Evolutionary conservation across 345 rosid genomes (phyloP).

Genomic region (Durio zibethinus): DNA sequence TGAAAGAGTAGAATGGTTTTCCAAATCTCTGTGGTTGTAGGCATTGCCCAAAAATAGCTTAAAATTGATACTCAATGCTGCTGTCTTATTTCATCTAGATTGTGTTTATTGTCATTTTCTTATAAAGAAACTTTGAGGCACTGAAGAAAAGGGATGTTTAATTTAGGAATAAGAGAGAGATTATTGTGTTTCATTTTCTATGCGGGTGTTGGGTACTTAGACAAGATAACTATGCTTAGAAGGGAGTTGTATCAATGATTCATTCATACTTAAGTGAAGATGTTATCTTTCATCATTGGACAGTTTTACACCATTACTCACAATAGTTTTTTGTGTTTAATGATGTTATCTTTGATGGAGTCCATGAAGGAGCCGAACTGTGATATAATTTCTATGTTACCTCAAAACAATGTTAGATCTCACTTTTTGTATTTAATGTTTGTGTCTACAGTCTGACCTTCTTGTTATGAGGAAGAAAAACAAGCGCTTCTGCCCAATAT

Average conservation of each 20-base stretch:
- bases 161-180: neutral
- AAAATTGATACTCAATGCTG: neutral
- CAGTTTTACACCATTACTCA: neutral
- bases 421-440: constrained; percentile 2
- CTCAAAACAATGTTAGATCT: constrained; percentile 10
- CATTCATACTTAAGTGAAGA: neutral
- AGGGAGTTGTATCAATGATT: neutral
- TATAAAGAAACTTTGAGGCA: neutral
- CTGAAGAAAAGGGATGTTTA: neutral
- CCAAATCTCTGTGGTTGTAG: neutral
- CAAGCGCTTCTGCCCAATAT: constrained; percentile 84
- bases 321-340: constrained; percentile 20
- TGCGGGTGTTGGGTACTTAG: neutral
- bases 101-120: neutral
- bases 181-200: neutral
- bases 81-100: neutral
- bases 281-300: neutral
- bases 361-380: constrained; percentile 39
- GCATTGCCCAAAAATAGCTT: neutral
- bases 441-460: constrained; percentile 73
- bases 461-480: constrained; percentile 76
- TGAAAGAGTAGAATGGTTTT: constrained; percentile 8
- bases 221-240: neutral
- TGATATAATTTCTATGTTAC: neutral
- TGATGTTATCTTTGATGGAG: constrained; percentile 82